Conservation (phyloP, 345 rosid species). For the Turnera subulata region DNA sequence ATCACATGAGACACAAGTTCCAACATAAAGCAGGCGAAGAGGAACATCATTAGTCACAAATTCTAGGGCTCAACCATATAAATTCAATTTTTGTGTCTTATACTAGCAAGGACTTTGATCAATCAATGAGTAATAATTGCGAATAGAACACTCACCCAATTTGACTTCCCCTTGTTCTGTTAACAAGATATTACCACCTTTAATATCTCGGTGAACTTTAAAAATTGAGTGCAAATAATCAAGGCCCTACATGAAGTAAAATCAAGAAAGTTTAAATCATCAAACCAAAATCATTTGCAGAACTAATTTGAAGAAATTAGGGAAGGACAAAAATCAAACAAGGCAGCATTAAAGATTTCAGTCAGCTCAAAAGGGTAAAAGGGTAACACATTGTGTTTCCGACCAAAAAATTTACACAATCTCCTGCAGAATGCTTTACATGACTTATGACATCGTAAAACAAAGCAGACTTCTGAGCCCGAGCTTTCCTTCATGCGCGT, state of each 20-base stretch:
- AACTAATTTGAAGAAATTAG: slow-evolving; percentile 13
- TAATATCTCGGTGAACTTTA: slow-evolving; percentile 98
- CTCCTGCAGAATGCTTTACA: background rate
- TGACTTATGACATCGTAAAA: background rate
- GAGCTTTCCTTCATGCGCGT: background rate
- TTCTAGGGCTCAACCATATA: no score
- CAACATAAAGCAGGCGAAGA: no score
- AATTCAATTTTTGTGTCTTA: background rate
- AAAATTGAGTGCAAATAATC: slow-evolving; percentile 93
- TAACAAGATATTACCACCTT: slow-evolving; percentile 96
- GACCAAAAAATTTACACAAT: no score
- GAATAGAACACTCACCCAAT: slow-evolving; percentile 64
- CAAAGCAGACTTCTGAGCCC: no score
- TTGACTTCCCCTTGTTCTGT: slow-evolving; percentile 99
- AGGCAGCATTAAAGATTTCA: background rate
- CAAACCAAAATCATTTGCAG: slow-evolving; percentile 11
- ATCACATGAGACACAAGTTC: no score
- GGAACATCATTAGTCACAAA: background rate
- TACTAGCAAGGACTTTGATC: background rate
- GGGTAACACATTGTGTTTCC: no score
- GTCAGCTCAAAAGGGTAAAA: background rate
- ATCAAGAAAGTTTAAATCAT: background rate
- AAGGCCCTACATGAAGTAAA: slow-evolving; percentile 61
- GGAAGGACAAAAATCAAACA: background rate
- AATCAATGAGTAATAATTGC: background rate